A percentile compares a stretch with the other conserved stretches of the same genome.
These are phyloP conservation scores for Wilcoxina mikolae DNA, from an alignment of 495 filamentous ascomycete species.

Conservation along the genomic window DNA sequence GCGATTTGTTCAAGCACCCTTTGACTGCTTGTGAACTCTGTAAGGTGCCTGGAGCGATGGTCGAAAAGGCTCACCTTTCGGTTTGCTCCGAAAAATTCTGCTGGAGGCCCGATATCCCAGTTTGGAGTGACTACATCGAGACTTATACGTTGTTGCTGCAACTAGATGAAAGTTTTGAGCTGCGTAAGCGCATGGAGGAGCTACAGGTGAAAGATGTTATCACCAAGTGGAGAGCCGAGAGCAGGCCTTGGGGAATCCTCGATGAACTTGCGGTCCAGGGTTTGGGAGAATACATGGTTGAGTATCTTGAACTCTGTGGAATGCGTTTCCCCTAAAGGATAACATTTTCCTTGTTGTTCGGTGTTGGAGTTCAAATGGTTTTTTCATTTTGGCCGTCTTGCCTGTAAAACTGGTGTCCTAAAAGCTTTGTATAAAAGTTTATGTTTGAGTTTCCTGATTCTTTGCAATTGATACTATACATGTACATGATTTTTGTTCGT, in stretches of 20 bases:
- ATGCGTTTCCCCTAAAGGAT: background rate
- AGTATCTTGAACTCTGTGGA: constrained; percentile 11
- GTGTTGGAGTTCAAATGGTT: too few species aligned
- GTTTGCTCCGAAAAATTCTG: background rate
- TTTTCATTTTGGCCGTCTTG: too few species aligned
- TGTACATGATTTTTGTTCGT: too few species aligned
- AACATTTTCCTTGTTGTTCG: background rate
- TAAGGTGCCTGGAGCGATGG: background rate
- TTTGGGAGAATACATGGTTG: constrained; percentile 11
- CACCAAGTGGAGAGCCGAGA: constrained; percentile 1
- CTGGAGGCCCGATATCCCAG: constrained; percentile 2
- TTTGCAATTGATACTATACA: too few species aligned
- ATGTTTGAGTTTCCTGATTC: too few species aligned
- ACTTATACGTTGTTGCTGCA: background rate
- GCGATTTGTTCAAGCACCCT: background rate
- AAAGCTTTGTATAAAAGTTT: too few species aligned
- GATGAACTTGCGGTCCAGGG: constrained; percentile 14
- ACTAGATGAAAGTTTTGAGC: background rate
- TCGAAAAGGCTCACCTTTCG: constrained; percentile 12
- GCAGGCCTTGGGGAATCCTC: constrained; percentile 11
- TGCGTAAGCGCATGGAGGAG: constrained; percentile 1
- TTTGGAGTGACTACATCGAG: constrained; percentile 4
- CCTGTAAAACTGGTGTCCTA: too few species aligned
- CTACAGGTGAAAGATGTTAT: constrained; percentile 4
- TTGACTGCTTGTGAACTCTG: constrained; percentile 5